phyloP scores from a whole-genome alignment of 805 yeast genomes.

The Wickerhamomyces kurtzmanii region DNA sequence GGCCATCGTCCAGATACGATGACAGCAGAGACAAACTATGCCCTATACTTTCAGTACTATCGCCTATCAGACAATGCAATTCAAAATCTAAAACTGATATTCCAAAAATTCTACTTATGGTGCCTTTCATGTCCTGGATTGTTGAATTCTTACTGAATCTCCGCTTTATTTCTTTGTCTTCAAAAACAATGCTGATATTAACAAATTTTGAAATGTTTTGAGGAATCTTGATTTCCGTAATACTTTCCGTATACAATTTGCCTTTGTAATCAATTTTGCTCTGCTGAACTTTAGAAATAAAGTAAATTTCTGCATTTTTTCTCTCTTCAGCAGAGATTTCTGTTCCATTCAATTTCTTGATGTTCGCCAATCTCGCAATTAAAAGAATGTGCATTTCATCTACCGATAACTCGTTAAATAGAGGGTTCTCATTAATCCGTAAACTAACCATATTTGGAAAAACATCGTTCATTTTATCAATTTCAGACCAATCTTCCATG shows the following conservation, averaged over 20 bases:
- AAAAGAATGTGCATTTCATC: slow-evolving; percentile 21
- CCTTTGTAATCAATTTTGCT: slow-evolving; percentile 18
- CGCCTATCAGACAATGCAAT: slow-evolving; percentile 10
- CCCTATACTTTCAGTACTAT: slow-evolving; percentile 10
- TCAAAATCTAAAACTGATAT: slow-evolving; percentile 15
- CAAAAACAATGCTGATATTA: too few relatives aligned
- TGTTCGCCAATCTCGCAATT: slow-evolving; percentile 33
- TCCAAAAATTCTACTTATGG: slow-evolving; percentile 15
- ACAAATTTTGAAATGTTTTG: too few relatives aligned
- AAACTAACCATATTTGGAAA: slow-evolving; percentile 37
- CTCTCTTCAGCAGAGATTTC: slow-evolving; percentile 35
- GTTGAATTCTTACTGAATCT: too few relatives aligned
- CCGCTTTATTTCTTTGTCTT: too few relatives aligned
- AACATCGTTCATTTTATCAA: slow-evolving; percentile 30
- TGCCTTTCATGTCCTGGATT: slow-evolving; percentile 24
- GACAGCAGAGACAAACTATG: slow-evolving; percentile 16
- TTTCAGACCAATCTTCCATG: slow-evolving; percentile 33
- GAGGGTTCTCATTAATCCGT: slow-evolving; percentile 43
- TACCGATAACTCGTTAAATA: slow-evolving; percentile 17
- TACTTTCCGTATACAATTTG: too few relatives aligned
- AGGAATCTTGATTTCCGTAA: too few relatives aligned
- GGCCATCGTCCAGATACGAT: slow-evolving; percentile 12
- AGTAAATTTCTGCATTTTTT: slow-evolving; percentile 57
- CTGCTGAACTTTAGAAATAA: slow-evolving; percentile 36
- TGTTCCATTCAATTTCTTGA: slow-evolving; percentile 50